Conservation (phyloP, 768 basidiomycete species). For the Clathrus columnatus region DNA sequence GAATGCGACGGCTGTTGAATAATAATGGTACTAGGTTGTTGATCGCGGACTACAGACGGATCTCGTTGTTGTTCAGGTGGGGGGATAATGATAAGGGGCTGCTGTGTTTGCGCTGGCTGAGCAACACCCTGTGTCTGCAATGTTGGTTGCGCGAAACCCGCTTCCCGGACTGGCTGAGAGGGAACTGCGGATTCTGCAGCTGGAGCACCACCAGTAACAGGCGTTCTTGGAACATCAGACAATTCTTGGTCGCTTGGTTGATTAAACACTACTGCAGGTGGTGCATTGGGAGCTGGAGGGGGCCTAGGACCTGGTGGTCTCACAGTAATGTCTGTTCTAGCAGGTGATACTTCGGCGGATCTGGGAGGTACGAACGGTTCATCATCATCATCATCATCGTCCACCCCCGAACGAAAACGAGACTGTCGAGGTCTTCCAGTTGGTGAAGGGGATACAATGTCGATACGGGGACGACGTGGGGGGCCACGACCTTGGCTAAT, state of each 20-base stretch:
- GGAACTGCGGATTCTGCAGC: too few species aligned
- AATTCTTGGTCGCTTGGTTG: not conserved
- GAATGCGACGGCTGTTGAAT: constrained; percentile 22
- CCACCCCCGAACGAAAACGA: not conserved
- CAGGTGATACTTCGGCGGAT: not conserved
- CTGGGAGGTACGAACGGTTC: not conserved
- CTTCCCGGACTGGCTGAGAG: constrained; percentile 20
- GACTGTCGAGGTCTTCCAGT: not conserved
- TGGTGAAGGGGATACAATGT: not conserved
- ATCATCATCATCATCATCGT: not conserved
- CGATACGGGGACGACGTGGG: not conserved
- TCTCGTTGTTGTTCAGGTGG: constrained; percentile 15
- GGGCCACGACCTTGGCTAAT: not conserved
- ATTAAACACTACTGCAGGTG: not conserved
- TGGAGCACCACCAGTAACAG: not conserved
- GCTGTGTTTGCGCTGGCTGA: too few species aligned
- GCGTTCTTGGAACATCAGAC: not conserved
- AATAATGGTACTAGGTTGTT: constrained; percentile 22
- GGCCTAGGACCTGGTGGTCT: not conserved
- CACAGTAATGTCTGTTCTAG: not conserved
- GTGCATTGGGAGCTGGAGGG: constrained; percentile 1
- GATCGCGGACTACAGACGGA: constrained; percentile 17
- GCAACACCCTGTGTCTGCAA: not conserved
- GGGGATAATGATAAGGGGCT: constrained; percentile 1
- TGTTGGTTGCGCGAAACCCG: not conserved